phyloP scores from a whole-genome alignment of 306 rosid species.

The Ceratonia siliqua region DNA sequence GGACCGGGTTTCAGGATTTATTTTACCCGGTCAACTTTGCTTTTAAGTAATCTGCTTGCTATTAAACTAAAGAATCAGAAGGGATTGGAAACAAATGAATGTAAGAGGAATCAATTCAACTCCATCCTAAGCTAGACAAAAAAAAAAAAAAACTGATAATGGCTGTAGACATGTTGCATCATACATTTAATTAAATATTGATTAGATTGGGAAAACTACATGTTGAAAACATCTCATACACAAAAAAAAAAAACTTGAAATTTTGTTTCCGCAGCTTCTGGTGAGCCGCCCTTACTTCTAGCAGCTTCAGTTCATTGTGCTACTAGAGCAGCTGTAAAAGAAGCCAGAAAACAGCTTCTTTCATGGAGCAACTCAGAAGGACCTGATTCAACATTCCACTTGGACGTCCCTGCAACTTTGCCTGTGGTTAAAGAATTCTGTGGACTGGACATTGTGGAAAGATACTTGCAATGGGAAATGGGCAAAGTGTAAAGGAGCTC shows the following conservation, averaged over 20 bases:
- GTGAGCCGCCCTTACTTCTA: slow-evolving; percentile 64
- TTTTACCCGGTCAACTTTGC: too few species aligned
- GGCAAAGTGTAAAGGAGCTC: background rate
- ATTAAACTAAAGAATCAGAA: too few species aligned
- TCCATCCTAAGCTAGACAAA: background rate
- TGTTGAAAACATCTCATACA: background rate
- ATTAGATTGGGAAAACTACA: background rate
- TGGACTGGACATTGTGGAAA: slow-evolving; percentile 59
- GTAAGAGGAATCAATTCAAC: background rate
- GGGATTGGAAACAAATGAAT: background rate
- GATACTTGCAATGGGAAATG: slow-evolving; percentile 51
- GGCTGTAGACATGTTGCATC: too few species aligned
- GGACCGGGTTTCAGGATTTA: too few species aligned
- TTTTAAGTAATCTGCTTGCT: too few species aligned
- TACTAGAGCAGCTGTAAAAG: slow-evolving; percentile 53
- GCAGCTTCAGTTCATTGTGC: slow-evolving; percentile 65
- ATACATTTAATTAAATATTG: background rate
- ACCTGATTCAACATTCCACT: slow-evolving; percentile 38
- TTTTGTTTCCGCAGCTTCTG: slow-evolving; percentile 52
- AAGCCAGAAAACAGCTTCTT: slow-evolving; percentile 52
- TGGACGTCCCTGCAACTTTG: slow-evolving; percentile 65
- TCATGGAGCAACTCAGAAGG: slow-evolving; percentile 44
- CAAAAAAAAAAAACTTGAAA: too few species aligned
- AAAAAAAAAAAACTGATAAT: too few species aligned
- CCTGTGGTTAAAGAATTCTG: slow-evolving; percentile 62